Evolutionary conservation across 1,139 yeast species (phyloP).

Genomic region (Sugiyamaella sp.): DNA sequence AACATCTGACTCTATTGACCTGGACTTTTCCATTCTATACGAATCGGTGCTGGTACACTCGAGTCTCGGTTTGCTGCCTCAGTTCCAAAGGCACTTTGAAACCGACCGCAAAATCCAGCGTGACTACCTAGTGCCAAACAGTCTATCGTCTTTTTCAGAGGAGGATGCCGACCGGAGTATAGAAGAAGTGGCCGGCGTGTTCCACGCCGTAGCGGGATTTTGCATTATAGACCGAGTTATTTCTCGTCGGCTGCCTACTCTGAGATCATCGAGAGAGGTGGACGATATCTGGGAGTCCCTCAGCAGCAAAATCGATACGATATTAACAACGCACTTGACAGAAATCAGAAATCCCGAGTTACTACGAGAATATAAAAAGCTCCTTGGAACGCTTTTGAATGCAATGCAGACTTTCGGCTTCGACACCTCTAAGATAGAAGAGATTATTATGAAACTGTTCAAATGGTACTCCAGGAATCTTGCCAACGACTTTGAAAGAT

Average conservation of each 20-base stretch:
- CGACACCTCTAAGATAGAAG: constrained; percentile 62
- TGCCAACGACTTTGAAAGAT: constrained; percentile 59
- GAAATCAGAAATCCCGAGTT: constrained; percentile 42
- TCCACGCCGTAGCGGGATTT: constrained; percentile 72
- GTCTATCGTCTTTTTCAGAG: constrained; percentile 24
- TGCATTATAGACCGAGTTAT: constrained; percentile 74
- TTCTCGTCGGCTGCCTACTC: constrained; percentile 53
- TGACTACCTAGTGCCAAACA: constrained; percentile 66
- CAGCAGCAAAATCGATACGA: constrained; percentile 40
- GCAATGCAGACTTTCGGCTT: constrained; percentile 75
- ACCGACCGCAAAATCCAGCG: constrained; percentile 77
- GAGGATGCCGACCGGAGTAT: constrained; percentile 18
- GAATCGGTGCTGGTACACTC: constrained; percentile 84
- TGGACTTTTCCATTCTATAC: constrained; percentile 69
- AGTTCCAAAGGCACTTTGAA: constrained; percentile 62
- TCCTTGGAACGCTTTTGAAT: constrained; percentile 73
- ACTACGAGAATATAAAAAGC: constrained; percentile 53
- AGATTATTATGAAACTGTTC: constrained; percentile 61
- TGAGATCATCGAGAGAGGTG: constrained; percentile 49
- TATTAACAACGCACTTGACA: constrained; percentile 33
- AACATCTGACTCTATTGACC: constrained; percentile 49
- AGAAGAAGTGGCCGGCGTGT: constrained; percentile 33
- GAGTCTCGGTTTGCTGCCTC: constrained; percentile 65
- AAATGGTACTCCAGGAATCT: constrained; percentile 61
- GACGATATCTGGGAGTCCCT: constrained; percentile 81